Evolutionary conservation across 768 basidiomycete genomes (phyloP).

Genomic region (Trametopsis cervina): DNA sequence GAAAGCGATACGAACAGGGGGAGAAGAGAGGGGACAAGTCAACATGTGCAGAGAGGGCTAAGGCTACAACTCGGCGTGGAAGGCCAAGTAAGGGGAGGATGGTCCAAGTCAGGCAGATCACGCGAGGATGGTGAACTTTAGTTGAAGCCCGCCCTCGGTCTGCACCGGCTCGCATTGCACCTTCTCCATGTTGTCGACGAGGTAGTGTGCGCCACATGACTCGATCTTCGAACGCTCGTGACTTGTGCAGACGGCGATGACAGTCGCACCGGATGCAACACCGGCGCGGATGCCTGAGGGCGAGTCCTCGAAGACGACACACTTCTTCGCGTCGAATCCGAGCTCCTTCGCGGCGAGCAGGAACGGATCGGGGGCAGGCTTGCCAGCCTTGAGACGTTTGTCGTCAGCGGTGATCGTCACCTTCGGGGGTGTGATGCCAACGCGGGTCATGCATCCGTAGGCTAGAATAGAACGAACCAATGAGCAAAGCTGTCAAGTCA

Average conservation of each 20-base stretch:
- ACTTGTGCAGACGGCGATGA: constrained; percentile 71
- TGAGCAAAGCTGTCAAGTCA: background rate
- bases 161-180: constrained; percentile 35
- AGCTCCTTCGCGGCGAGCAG: constrained; percentile 54
- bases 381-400: constrained; percentile 60
- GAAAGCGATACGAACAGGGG: background rate
- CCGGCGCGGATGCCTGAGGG: constrained; percentile 61
- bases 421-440: constrained; percentile 58
- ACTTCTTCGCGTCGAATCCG: constrained; percentile 48
- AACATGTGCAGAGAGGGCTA: background rate
- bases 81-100: background rate
- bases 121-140: constrained; percentile 36
- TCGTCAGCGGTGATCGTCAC: constrained; percentile 76
- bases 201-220: constrained; percentile 48
- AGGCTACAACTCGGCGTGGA: background rate
- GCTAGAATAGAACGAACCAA: constrained; percentile 27
- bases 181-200: constrained; percentile 49
- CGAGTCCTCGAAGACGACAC: constrained; percentile 76
- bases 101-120: background rate
- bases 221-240: constrained; percentile 53
- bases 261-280: constrained; percentile 64
- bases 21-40: background rate
- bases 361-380: constrained; percentile 59
- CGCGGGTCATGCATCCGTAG: constrained; percentile 63
- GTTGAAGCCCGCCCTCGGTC: constrained; percentile 26